A percentile compares a stretch with the other conserved stretches of the same genome.
Conservation (phyloP, 257 asterid genomes). For the Oldenlandia corymbosa region DNA sequence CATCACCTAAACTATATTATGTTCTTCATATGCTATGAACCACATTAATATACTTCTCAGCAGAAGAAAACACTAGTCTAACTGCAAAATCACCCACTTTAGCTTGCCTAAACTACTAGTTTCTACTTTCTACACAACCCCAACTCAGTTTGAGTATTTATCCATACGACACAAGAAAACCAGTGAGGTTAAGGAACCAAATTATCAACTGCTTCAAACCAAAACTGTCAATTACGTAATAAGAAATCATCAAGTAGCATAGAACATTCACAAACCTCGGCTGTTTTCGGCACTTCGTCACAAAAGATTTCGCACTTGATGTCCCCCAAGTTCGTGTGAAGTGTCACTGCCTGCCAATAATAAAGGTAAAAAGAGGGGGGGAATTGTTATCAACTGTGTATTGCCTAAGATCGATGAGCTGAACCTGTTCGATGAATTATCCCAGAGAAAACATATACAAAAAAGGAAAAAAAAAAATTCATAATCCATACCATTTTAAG, state of each 20-base stretch:
- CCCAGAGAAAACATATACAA: constrained; percentile 18
- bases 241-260: not conserved
- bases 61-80: not conserved
- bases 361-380: not conserved
- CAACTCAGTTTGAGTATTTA: too few relatives aligned
- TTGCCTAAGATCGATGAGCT: constrained; percentile 16
- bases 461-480: not conserved
- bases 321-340: constrained; percentile 93
- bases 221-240: not conserved
- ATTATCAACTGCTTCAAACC: too few relatives aligned
- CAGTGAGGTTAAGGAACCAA: too few relatives aligned
- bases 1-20: not conserved
- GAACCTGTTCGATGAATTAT: constrained; percentile 40
- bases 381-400: not conserved
- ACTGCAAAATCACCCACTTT: not conserved
- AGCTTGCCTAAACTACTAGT: not conserved
- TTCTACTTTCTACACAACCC: not conserved
- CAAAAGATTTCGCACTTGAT: constrained; percentile 96
- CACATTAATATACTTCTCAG: not conserved
- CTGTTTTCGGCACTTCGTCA: constrained; percentile 88
- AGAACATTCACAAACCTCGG: constrained; percentile 59
- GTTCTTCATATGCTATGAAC: not conserved
- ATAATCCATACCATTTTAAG: constrained; percentile 15
- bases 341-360: constrained; percentile 75
- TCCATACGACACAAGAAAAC: not conserved